Conservation (phyloP, 1,284 basidiomycete species). For the Ganoderma sinense region DNA sequence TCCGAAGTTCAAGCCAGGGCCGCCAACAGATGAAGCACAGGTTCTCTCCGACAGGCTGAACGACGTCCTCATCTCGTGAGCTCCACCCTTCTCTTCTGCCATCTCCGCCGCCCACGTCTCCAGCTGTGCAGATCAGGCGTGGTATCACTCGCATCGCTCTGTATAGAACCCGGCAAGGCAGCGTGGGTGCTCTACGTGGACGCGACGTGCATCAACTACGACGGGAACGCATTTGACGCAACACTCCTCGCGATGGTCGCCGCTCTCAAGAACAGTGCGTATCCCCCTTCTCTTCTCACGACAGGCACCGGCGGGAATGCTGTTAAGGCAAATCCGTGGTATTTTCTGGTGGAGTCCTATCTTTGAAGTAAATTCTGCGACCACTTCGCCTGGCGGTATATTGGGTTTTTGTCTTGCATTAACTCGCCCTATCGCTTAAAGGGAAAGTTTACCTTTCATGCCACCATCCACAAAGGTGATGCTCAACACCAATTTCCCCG, state of each 20-base stretch:
- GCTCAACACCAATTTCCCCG: too few relatives aligned
- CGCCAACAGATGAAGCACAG: slow-evolving; percentile 92
- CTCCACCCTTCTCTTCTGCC: slow-evolving; percentile 23
- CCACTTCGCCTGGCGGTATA: too few relatives aligned
- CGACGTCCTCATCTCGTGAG: slow-evolving; percentile 77
- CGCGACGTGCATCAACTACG: slow-evolving; percentile 94
- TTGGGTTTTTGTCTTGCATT: too few relatives aligned
- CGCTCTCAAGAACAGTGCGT: slow-evolving; percentile 85
- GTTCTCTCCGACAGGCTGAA: slow-evolving; percentile 85
- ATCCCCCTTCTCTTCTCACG: neutral
- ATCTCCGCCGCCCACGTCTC: slow-evolving; percentile 2
- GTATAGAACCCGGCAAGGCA: slow-evolving; percentile 82
- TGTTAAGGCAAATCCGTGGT: too few relatives aligned
- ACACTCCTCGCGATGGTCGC: slow-evolving; percentile 88
- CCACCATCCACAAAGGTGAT: too few relatives aligned
- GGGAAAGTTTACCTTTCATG: too few relatives aligned
- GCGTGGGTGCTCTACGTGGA: slow-evolving; percentile 96
- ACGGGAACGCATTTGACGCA: slow-evolving; percentile 95
- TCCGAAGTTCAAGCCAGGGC: slow-evolving; percentile 93
- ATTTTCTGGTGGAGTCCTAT: too few relatives aligned
- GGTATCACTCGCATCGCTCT: slow-evolving; percentile 73
- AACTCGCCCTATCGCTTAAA: too few relatives aligned
- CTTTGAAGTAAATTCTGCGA: too few relatives aligned
- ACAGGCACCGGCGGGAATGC: too few relatives aligned
- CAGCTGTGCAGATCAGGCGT: slow-evolving; percentile 66